A percentile compares a stretch with the other conserved stretches of the same genome.
Evolutionary conservation across 1,284 basidiomycete genomes (phyloP).

Genomic region (Vanrija humicola): DNA sequence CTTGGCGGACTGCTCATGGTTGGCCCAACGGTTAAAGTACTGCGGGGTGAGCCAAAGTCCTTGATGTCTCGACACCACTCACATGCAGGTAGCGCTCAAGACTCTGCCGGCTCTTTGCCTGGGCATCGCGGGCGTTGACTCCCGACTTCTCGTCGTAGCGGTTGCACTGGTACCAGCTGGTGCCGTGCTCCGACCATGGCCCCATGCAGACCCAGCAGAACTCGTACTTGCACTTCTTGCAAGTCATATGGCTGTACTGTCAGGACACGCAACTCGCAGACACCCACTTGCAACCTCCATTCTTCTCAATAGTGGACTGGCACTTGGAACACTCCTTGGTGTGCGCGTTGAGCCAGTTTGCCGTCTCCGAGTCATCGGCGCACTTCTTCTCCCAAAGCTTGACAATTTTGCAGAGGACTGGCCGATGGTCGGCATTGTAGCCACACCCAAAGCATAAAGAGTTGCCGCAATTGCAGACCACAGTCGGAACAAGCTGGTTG

Average conservation of each 20-base stretch:
- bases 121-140: slow-evolving; percentile 80
- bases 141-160: slow-evolving; percentile 92
- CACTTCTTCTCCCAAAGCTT: slow-evolving; percentile 97
- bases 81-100: slow-evolving; percentile 96
- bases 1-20: slow-evolving; percentile 97
- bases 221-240: slow-evolving; percentile 93
- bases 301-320: slow-evolving; percentile 97
- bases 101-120: slow-evolving; percentile 79
- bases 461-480: slow-evolving; percentile 68
- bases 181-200: slow-evolving; percentile 96
- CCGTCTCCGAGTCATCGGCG: slow-evolving; percentile 94
- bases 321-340: slow-evolving; percentile 97
- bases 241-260: slow-evolving; percentile 86
- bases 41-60: slow-evolving; percentile 38
- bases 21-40: slow-evolving; percentile 98
- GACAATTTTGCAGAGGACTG: slow-evolving; percentile 82
- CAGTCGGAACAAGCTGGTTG: slow-evolving; percentile 78
- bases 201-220: slow-evolving; percentile 68
- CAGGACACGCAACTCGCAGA: background rate
- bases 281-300: slow-evolving; percentile 97
- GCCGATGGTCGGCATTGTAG: slow-evolving; percentile 81
- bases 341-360: slow-evolving; percentile 99
- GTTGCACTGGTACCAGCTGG: slow-evolving; percentile 97
- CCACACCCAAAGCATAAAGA: slow-evolving; percentile 89
- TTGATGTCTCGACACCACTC: slow-evolving; percentile 41